Conservation (phyloP, 2,329 filamentous ascomycete species). For the Pseudocercospora musae region DNA sequence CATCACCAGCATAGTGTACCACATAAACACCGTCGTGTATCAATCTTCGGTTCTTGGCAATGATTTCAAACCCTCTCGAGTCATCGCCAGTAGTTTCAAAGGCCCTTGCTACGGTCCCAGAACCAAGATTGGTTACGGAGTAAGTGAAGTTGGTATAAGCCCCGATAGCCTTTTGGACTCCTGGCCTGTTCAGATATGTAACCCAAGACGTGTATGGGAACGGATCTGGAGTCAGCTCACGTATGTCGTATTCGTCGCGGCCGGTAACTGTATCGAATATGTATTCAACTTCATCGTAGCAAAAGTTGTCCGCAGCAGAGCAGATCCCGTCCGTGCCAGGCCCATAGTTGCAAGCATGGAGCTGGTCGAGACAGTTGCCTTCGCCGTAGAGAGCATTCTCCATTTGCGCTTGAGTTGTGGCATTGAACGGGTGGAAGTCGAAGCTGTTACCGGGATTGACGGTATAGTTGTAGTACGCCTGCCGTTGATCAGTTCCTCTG, state of each 20-base stretch:
- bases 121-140: conserved; percentile 47
- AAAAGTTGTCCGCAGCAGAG: conserved; percentile 54
- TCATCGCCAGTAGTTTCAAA: conserved; percentile 52
- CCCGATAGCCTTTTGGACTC: conserved; percentile 55
- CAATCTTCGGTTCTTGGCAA: conserved; percentile 41
- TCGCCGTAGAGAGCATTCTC: conserved; percentile 59
- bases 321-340: conserved; percentile 53
- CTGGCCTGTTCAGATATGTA: conserved; percentile 55
- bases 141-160: conserved; percentile 58
- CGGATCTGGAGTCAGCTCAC: conserved; percentile 53
- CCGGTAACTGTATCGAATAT: conserved; percentile 51
- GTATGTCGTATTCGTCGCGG: conserved; percentile 59
- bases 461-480: conserved; percentile 57
- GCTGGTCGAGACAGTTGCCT: conserved; percentile 59
- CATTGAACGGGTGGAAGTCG: conserved; percentile 52
- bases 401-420: conserved; percentile 47
- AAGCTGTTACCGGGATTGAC: conserved; percentile 57
- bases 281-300: conserved; percentile 51
- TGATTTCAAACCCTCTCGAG: conserved; percentile 42
- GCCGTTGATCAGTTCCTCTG: conserved; percentile 10
- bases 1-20: conserved; percentile 47
- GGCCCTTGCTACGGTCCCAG: conserved; percentile 42
- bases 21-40: conserved; percentile 41
- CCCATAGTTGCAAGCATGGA: conserved; percentile 50
- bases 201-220: conserved; percentile 54